Evolutionary conservation across 192 early-diverging fungal species (phyloP).

Genomic region (Umbelopsis sp.): DNA sequence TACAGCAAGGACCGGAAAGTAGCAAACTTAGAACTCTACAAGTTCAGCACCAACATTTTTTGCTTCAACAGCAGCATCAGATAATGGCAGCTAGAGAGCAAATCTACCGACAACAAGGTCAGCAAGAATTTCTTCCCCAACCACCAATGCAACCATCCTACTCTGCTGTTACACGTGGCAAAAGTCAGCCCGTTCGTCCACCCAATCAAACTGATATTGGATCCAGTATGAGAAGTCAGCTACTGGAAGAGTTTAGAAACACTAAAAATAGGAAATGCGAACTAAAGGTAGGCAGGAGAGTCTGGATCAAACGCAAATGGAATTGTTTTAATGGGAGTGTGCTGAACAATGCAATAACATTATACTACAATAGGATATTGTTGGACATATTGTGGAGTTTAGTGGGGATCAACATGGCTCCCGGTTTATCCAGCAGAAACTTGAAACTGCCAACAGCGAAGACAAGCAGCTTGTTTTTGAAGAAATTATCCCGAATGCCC

Average conservation of each 20-base stretch:
- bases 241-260: slow-evolving; percentile 96
- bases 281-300: slow-evolving; percentile 69
- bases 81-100: slow-evolving; percentile 49
- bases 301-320: too few relatives aligned
- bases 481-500: slow-evolving; percentile 86
- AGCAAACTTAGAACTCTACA: slow-evolving; percentile 45
- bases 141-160: slow-evolving; percentile 27
- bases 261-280: slow-evolving; percentile 98
- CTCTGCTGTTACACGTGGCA: slow-evolving; percentile 31
- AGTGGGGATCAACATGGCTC: slow-evolving; percentile 98
- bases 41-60: slow-evolving; percentile 50
- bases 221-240: slow-evolving; percentile 74
- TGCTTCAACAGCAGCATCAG: slow-evolving; percentile 54
- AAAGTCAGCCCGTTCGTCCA: slow-evolving; percentile 20
- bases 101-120: slow-evolving; percentile 50
- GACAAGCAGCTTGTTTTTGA: slow-evolving; percentile 97
- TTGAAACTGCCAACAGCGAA: slow-evolving; percentile 89
- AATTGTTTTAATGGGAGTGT: too few relatives aligned
- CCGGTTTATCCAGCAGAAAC: slow-evolving; percentile 97
- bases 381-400: slow-evolving; percentile 92
- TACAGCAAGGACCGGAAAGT: slow-evolving; percentile 41
- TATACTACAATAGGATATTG: slow-evolving; percentile 71
- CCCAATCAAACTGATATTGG: slow-evolving; percentile 44
- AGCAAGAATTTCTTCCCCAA: slow-evolving; percentile 32
- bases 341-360: background rate